phyloP scores from a whole-genome alignment of 805 yeast species.

The Candida silvicultrix region DNA sequence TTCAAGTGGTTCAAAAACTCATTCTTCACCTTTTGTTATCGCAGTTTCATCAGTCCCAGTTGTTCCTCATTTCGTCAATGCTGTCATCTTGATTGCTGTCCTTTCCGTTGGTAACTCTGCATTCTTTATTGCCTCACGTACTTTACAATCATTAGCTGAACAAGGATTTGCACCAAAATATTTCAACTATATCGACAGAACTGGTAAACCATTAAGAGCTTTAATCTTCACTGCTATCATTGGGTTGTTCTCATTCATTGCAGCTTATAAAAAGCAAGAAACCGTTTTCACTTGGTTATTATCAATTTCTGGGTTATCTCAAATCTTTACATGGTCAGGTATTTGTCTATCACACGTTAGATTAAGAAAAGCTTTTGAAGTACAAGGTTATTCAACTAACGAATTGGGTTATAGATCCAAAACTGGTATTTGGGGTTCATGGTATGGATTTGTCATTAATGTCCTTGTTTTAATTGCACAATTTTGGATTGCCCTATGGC shows the following conservation, averaged over 20 bases:
- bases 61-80: constrained; percentile 69
- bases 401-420: constrained; percentile 51
- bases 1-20: constrained; percentile 41
- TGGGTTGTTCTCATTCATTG: constrained; percentile 61
- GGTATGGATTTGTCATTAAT: constrained; percentile 43
- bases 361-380: constrained; percentile 51
- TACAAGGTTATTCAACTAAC: constrained; percentile 41
- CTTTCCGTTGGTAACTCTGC: constrained; percentile 75
- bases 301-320: constrained; percentile 55
- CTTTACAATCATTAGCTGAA: constrained; percentile 60
- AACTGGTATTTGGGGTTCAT: constrained; percentile 48
- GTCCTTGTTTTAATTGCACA: constrained; percentile 48
- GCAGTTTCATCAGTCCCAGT: constrained; percentile 57
- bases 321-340: constrained; percentile 56
- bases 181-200: constrained; percentile 46
- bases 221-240: constrained; percentile 42
- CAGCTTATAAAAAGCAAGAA: constrained; percentile 52
- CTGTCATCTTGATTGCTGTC: constrained; percentile 66
- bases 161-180: constrained; percentile 61
- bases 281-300: constrained; percentile 60
- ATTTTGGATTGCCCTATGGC: constrained; percentile 61
- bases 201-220: constrained; percentile 57
- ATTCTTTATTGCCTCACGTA: constrained; percentile 67
- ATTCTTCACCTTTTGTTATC: constrained; percentile 71
- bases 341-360: constrained; percentile 52